Evolutionary conservation across 75 land plant genomes (phyloP), one percentile per base, ranked within the genome.

Genomic region (Larix kaempferi): DNA sequence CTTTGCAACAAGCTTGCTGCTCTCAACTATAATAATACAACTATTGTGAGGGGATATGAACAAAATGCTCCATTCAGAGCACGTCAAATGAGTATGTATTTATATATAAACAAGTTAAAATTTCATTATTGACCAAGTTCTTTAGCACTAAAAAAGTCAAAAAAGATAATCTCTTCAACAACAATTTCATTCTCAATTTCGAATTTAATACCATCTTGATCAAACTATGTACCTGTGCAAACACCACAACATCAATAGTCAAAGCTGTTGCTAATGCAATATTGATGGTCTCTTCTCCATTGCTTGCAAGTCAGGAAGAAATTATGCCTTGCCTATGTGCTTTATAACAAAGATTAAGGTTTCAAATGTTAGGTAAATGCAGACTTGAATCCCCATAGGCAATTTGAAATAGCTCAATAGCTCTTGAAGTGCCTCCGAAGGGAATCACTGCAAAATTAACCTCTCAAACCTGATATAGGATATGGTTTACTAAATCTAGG

Each of bases 261-360:
- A 95, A 84, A 8, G 98, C 95, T 25, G 98, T 95, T 29, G 98
- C 98, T 23, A 94, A 86, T 57, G 92, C 95, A 77, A 95, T 80
- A 64, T 87, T 93, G 62, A 95, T 88, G 6, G 98, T 93, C 78
- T 95, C 98, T 82, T 95, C 98, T 12, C 98, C 98, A 21, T 57
- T 78, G 39, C 91, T 83, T n/a, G 98, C 91, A 54, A 91, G 26
- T n/a, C n/a, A n/a, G n/a, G n/a, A n/a, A n/a, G 95, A 89, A 71
- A 95, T 89, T 67, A 93, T 86, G 49, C 98, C 95, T 80, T 93
- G 95, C 78, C 95, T 84, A 78, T 95, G 98, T n/a, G 98, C 95
- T 81, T 93, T 95, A 76, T 89, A 95, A 62, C 22, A 62, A 12
- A 3, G 8, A 2, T 62, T 62, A 21, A 27, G 26, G 14, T 62